phyloP scores from a whole-genome alignment of 495 filamentous ascomycete genomes.

The Penicillium coffeae region DNA sequence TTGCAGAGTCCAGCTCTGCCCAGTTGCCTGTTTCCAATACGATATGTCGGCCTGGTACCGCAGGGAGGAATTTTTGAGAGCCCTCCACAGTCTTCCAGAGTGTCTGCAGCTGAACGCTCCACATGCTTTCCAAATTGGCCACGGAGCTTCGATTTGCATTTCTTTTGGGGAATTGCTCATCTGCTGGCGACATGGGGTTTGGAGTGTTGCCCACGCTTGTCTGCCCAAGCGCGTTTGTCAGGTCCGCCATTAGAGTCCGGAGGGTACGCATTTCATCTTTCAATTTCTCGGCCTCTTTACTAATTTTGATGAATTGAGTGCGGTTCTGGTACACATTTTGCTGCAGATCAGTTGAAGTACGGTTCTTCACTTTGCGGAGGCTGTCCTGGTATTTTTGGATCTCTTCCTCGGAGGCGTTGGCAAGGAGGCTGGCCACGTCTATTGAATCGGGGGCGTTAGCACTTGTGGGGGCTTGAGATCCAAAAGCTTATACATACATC shows the following conservation, averaged over 20 bases:
- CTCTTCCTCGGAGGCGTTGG: slow-evolving; percentile 90
- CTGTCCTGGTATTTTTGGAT: slow-evolving; percentile 77
- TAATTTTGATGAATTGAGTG: slow-evolving; percentile 98
- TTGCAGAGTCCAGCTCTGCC: slow-evolving; percentile 95
- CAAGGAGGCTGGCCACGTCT: slow-evolving; percentile 76
- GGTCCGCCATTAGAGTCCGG: slow-evolving; percentile 80
- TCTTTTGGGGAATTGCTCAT: slow-evolving; percentile 47
- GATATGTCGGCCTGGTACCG: slow-evolving; percentile 85
- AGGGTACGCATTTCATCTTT: slow-evolving; percentile 94
- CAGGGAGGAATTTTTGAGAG: slow-evolving; percentile 92
- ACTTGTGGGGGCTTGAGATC: neutral
- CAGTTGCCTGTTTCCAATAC: slow-evolving; percentile 84
- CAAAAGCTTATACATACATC: slow-evolving; percentile 38
- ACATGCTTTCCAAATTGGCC: slow-evolving; percentile 91
- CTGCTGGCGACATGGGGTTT: slow-evolving; percentile 43
- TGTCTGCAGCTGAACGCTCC: slow-evolving; percentile 75
- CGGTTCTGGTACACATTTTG: slow-evolving; percentile 97
- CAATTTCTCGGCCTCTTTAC: slow-evolving; percentile 96
- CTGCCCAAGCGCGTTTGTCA: slow-evolving; percentile 73
- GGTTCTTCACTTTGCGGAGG: slow-evolving; percentile 72
- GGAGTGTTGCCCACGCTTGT: slow-evolving; percentile 50
- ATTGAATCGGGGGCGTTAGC: neutral
- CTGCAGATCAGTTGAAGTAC: slow-evolving; percentile 84
- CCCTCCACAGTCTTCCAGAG: slow-evolving; percentile 96
- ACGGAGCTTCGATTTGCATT: slow-evolving; percentile 57